Conservation (phyloP, 441 rosid genomes). For the Croton setiger region DNA sequence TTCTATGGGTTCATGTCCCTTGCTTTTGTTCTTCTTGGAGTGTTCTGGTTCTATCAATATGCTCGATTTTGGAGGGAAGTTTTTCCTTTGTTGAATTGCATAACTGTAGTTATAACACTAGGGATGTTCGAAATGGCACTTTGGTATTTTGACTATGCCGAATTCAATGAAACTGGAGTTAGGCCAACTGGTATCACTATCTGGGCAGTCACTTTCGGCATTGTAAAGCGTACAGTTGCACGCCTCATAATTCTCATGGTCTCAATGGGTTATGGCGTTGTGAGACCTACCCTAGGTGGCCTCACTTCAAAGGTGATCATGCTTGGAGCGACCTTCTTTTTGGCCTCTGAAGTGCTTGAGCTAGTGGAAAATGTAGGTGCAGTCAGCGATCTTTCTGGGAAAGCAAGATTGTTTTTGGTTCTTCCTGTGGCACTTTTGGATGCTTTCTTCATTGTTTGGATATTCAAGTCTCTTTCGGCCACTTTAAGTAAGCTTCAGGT, state of each 20-base stretch:
- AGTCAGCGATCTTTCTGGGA: constrained; percentile 88
- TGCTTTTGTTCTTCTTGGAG: constrained; percentile 83
- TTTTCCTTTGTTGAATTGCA: constrained; percentile 82
- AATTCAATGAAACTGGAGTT: constrained; percentile 78
- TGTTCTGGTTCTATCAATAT: constrained; percentile 92
- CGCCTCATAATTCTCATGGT: constrained; percentile 81
- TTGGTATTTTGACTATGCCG: constrained; percentile 92
- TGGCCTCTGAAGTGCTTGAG: constrained; percentile 94
- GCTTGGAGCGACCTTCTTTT: constrained; percentile 86
- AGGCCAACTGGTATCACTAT: constrained; percentile 82
- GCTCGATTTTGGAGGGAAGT: constrained; percentile 89
- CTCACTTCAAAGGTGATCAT: constrained; percentile 81
- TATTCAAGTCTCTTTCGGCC: constrained; percentile 87
- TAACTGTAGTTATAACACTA: constrained; percentile 72
- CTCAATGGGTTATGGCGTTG: constrained; percentile 96
- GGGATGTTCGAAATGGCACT: constrained; percentile 96
- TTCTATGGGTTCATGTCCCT: constrained; percentile 87
- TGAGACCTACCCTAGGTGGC: constrained; percentile 94
- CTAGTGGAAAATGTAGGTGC: constrained; percentile 88
- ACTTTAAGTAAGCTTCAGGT: constrained; percentile 95
- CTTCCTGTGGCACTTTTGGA: constrained; percentile 90
- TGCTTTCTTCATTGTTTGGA: constrained; percentile 96
- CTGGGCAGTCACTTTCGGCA: constrained; percentile 90
- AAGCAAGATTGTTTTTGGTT: constrained; percentile 73
- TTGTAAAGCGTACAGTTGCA: constrained; percentile 69